Base-by-base conservation (phyloP, 192 early-diverging fungal species). In the Backusella parvicylindrica region DNA sequence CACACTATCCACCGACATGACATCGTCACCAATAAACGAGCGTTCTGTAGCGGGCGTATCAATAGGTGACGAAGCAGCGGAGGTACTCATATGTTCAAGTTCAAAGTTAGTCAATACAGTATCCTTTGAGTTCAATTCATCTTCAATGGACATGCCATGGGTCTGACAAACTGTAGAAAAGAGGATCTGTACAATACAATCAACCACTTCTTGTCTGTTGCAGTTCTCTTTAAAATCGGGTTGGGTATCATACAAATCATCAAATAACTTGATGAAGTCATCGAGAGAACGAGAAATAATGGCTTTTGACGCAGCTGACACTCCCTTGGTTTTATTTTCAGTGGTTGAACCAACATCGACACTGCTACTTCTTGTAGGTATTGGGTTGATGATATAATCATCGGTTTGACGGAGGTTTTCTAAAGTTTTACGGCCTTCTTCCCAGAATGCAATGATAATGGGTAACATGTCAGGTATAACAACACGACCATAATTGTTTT, bases 81-180 rank as follows among this genome's bases (percentile, higher is more conserved):
- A 68, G 2, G 47, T 68, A 13, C 6, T 47, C 7, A 18, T 64
- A 16, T 73, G 67, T 33, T 79, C 72, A 43, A 76, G 60, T 1
- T 75, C 66, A 35, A 79, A 70, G 11, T 82, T 79, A 2, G 70
- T 73, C 1, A 70, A 16, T 28, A 70, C 40, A 6, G 21, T 41
- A 11, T 84, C 84, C 69, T 87, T 86, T 21, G 79, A 75, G 64
- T 83, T 65, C 32, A 88, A 69, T 53, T 89, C 89, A 6, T 68
- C 69, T 35, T 87, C 86, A 1, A 80, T 75, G 2, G 79, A 76
- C 56, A 86, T 70, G 5, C 70, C 74, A 68, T 83, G 83, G 16
- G 79, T 72, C 12, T 41, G 68, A 53, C 84, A 88, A 11, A 89
- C 82, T 23, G 90, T 76, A 21, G 79, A 82, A 71, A 91, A 92